Conservation (phyloP, 1,139 yeast species). For the Candida albicans region DNA sequence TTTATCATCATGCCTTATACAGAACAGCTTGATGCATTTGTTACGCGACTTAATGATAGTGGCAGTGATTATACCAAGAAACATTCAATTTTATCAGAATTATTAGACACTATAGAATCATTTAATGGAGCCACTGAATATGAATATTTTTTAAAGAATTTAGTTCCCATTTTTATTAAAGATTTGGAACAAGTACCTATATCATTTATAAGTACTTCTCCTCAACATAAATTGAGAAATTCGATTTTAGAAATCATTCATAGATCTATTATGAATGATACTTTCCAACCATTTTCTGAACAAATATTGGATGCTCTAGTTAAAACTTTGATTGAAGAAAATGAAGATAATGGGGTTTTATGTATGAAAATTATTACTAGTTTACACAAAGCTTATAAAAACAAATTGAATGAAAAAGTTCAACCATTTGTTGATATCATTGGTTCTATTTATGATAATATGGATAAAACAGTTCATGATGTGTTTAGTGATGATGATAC, state of each 20-base stretch:
- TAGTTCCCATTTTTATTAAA: constrained; percentile 62
- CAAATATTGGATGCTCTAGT: constrained; percentile 63
- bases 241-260: constrained; percentile 78
- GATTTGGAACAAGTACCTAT: constrained; percentile 69
- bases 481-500: constrained; percentile 39
- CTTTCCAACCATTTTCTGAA: constrained; percentile 70
- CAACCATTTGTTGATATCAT: constrained; percentile 78
- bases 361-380: constrained; percentile 90
- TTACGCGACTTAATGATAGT: constrained; percentile 55
- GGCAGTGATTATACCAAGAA: constrained; percentile 55
- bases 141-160: constrained; percentile 60
- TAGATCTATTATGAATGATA: constrained; percentile 79
- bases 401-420: constrained; percentile 66
- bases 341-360: constrained; percentile 93
- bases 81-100: constrained; percentile 71
- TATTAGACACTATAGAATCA: constrained; percentile 82
- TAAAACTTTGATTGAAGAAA: constrained; percentile 65
- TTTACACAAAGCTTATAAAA: constrained; percentile 82
- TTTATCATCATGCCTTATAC: constrained; percentile 41
- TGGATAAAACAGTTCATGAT: constrained; percentile 71
- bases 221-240: constrained; percentile 74
- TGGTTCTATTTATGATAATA: constrained; percentile 73
- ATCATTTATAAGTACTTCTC: constrained; percentile 60
- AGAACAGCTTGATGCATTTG: constrained; percentile 59
- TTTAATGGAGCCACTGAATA: constrained; percentile 80